Conservation (phyloP, 2,329 filamentous ascomycete species). For the Plenodomus tracheiphilus region DNA sequence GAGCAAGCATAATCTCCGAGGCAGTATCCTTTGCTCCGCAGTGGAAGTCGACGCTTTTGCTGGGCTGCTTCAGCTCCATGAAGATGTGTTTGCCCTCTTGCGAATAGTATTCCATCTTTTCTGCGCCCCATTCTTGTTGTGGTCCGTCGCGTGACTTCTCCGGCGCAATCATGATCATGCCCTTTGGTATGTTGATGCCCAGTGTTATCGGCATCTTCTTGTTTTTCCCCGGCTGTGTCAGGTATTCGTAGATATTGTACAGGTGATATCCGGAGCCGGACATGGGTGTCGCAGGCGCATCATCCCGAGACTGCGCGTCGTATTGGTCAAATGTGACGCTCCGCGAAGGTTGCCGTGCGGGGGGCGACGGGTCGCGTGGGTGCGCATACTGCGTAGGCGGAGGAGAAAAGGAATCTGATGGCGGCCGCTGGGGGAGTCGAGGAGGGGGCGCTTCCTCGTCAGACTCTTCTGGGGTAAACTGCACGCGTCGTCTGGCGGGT, state of each 20-base stretch:
- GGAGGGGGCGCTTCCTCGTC: constrained; percentile 67
- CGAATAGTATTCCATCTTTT: constrained; percentile 95
- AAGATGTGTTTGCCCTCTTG: constrained; percentile 98
- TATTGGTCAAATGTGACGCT: constrained; percentile 47
- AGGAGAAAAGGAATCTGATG: constrained; percentile 59
- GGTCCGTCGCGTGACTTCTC: constrained; percentile 82
- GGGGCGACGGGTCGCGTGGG: constrained; percentile 46
- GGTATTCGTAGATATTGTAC: constrained; percentile 97
- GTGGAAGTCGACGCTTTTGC: constrained; percentile 95
- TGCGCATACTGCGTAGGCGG: constrained; percentile 48
- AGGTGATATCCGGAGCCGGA: constrained; percentile 85
- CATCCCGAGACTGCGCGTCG: constrained; percentile 45
- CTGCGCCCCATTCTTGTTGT: constrained; percentile 89
- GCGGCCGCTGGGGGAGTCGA: constrained; percentile 63
- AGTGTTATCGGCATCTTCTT: constrained; percentile 98
- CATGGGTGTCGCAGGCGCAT: constrained; percentile 38
- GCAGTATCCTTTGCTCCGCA: constrained; percentile 97
- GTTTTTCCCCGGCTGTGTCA: constrained; percentile 93
- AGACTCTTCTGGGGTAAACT: constrained; percentile 68
- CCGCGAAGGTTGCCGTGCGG: constrained; percentile 36
- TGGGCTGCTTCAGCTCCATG: constrained; percentile 86
- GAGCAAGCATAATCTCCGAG: constrained; percentile 82
- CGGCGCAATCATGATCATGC: constrained; percentile 86
- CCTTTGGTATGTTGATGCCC: constrained; percentile 88
- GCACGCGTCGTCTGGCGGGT: constrained; percentile 52